These are phyloP conservation scores for Skeletonema potamos DNA, from an alignment of 108 stramenopile species.

Conservation along the genomic window DNA sequence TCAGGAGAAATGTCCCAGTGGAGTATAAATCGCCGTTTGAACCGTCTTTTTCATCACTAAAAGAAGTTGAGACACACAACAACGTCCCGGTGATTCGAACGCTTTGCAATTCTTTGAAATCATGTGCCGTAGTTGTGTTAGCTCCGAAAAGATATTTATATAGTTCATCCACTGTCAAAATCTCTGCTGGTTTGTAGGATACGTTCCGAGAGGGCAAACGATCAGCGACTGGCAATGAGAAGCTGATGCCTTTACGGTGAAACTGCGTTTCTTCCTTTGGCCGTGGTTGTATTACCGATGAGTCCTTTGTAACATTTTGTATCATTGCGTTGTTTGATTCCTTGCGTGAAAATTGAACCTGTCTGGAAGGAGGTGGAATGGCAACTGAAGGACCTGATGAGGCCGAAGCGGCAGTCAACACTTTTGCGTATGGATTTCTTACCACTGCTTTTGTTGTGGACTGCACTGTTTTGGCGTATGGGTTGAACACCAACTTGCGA, in stretches of 20 bases:
- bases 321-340: not conserved
- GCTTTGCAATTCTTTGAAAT: constrained; percentile 20
- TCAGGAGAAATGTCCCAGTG: constrained; percentile 31
- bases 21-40: constrained; percentile 8
- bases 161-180: constrained; percentile 41
- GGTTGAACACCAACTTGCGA: constrained; percentile 25
- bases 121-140: not conserved
- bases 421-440: constrained; percentile 19
- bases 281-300: not conserved
- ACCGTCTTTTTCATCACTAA: constrained; percentile 5
- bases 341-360: not conserved
- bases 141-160: constrained; percentile 43
- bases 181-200: constrained; percentile 46
- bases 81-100: constrained; percentile 45
- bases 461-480: constrained; percentile 21
- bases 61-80: constrained; percentile 22
- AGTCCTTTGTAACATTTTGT: not conserved
- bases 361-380: not conserved
- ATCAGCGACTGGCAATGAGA: constrained; percentile 42
- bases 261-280: not conserved
- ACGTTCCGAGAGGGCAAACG: constrained; percentile 48
- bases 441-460: not conserved
- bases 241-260: constrained; percentile 13
- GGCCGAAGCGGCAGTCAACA: not conserved
- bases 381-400: not conserved